Base-by-base conservation (phyloP, 441 rosid species). In the Gossypium gossypioides region DNA sequence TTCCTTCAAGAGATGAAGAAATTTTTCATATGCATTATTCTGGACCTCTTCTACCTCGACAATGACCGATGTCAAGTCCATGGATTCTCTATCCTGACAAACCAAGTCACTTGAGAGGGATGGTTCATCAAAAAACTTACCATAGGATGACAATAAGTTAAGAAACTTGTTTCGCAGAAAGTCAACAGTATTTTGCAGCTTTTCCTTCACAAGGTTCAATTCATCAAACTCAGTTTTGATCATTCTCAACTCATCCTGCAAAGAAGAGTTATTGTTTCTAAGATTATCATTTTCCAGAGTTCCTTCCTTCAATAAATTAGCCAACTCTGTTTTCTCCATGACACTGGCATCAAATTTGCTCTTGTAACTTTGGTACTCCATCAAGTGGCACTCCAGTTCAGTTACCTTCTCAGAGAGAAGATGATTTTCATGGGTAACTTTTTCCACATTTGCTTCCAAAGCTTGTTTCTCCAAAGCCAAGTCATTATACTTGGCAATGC, bases 281-380 rank as follows among this genome's bases (percentile, higher is more conserved):
- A 89, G 87, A 83, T 81, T 74, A 62, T 64, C 75, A 58, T 82
- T 86, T 76, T 89, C 96, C 70, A 76, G 62, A 29, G 80, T 83
- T 81, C 85, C 85, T 75, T 84, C 87, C 78, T 82, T 88, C 84
- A 91, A 73, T 52, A 85, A 83, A 83, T 75, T 81, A 61, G 82
- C 82, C 80, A 94, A 82, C 74, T 89, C 90, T 25, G 77, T 80
- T 78, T 84, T 91, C 86, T 89, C 98, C 32, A 44, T 79, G 52
- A 82, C 82, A 80, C 86, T 78, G 22, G 83, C 79, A 81, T 87
- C 91, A 76, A 82, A 93, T 69, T 79, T 84, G 81, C 79, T 79
- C 79, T 88, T 79, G 59, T 76, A 87, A 72, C 76, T 83, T 72
- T 77, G 75, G 75, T 73, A 86, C 73, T 87, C 92, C 75, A 77